Base-by-base conservation (phyloP, 768 basidiomycete species). In the Pluteus cervinus region DNA sequence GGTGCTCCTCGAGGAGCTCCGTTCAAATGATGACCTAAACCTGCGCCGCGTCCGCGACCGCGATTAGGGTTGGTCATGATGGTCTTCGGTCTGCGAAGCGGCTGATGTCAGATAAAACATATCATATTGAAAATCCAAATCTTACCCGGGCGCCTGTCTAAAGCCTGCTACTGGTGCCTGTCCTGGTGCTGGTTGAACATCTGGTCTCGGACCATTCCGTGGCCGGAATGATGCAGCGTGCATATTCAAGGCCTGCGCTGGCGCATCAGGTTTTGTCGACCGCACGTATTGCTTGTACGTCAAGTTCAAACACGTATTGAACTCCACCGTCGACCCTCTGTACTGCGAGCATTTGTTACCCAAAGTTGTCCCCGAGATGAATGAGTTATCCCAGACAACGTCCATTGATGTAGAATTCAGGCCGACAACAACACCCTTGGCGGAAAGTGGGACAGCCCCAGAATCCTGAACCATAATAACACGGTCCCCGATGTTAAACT, bases 381-480 rank as follows among this genome's bases (percentile, higher is more conserved):
- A 98, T 1, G 90, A 74, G 16, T 85, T 81, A 56, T 99, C 96
- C 88, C 96, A 98, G 1, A 94, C 75, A 16, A 98, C 85, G 56
- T 98, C 96, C 75, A 98, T 85, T 3, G 84, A 78, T 53, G 83
- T 86, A 2, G 81, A 62, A 49, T 82, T 88, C 51, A 99, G 61
- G 10, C 93, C 89, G 36, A 98, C 76, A 17, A 98, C 92, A 11
- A 94, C 89, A 15, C 96, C 96, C 61, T 94, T 97, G 36, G 81
- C 83, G 1, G 81, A 79, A 10, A 98, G 67, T 2, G 93, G 91
- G 0, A 98, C 93, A 23, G 84, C 80, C 20, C 93, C 93, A 0
- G 92, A 82, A 54, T 98, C 96, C 49, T 88, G 85, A 1, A 97
- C 91, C 87, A 94, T 96, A 12, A 84, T 86, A 24, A 97, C 93